Conservation (phyloP, 768 basidiomycete species). For the Suillus brevipes region DNA sequence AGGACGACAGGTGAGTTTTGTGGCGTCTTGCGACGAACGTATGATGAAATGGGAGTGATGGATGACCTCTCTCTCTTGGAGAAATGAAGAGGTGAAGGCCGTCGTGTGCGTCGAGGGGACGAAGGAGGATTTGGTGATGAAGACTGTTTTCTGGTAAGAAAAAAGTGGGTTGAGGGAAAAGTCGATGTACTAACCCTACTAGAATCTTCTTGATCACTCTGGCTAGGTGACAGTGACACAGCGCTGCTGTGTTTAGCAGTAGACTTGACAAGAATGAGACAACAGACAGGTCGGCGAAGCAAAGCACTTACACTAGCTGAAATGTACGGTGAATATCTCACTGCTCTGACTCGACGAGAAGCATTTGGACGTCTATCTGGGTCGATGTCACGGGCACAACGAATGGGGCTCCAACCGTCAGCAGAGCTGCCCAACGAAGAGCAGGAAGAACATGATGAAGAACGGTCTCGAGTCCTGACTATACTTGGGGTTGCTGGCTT, state of each 20-base stretch:
- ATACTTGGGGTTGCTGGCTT: conserved; percentile 33
- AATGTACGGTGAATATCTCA: conserved; percentile 32
- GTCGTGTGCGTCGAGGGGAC: conserved; percentile 41
- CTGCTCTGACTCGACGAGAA: conserved; percentile 25
- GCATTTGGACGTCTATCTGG: conserved; percentile 28
- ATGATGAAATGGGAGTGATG: conserved; percentile 77
- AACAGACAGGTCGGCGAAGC: background rate
- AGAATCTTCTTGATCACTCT: conserved; percentile 27
- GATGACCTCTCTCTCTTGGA: conserved; percentile 56
- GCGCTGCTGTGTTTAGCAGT: conserved; percentile 47
- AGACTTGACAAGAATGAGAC: conserved; percentile 20
- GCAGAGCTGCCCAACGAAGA: conserved; percentile 42
- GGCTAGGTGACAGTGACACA: conserved; percentile 34
- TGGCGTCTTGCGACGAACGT: conserved; percentile 78
- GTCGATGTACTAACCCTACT: conserved; percentile 37
- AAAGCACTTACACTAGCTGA: conserved; percentile 27
- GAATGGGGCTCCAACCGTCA: conserved; percentile 31
- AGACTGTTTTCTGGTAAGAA: conserved; percentile 31
- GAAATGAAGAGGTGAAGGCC: conserved; percentile 46
- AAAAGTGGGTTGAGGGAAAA: conserved; percentile 17
- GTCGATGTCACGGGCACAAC: conserved; percentile 34
- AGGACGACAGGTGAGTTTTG: conserved; percentile 70
- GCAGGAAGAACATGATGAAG: conserved; percentile 48
- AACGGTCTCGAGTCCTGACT: conserved; percentile 30
- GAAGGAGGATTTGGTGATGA: conserved; percentile 39